phyloP scores from a whole-genome alignment of 306 rosid species.

The Glycine tomentella region DNA sequence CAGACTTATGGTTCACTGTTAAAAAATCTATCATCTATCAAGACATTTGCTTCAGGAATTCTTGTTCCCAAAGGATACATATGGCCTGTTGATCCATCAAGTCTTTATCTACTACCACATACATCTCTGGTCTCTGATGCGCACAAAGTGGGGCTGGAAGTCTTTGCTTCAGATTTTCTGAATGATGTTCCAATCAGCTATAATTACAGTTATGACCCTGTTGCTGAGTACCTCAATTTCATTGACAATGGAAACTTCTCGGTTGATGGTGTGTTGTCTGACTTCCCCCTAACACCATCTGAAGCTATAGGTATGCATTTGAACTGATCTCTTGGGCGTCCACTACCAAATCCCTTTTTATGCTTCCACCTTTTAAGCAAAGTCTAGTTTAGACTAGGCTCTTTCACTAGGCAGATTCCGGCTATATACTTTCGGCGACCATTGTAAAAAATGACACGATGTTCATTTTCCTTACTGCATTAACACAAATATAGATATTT shows the following conservation, averaged over 20 bases:
- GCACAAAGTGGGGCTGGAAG: too few species aligned
- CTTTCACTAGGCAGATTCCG: slow-evolving; percentile 22
- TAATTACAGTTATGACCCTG: too few species aligned
- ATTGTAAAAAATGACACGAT: not conserved
- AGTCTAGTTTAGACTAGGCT: slow-evolving; percentile 19
- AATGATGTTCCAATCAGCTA: too few species aligned
- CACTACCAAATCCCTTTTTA: not conserved
- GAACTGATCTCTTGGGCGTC: not conserved
- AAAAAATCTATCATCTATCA: slow-evolving; percentile 70
- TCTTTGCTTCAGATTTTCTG: too few species aligned
- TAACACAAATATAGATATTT: not conserved
- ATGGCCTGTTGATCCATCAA: too few species aligned
- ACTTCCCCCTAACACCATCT: too few species aligned
- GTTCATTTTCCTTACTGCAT: slow-evolving; percentile 1
- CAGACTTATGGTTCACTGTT: slow-evolving; percentile 67
- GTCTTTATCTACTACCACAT: too few species aligned
- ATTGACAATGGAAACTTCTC: too few species aligned
- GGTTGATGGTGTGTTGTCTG: too few species aligned
- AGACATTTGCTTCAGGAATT: slow-evolving; percentile 86
- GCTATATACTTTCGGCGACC: not conserved
- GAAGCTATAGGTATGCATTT: too few species aligned
- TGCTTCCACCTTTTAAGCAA: slow-evolving; percentile 7
- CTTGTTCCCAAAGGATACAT: slow-evolving; percentile 74
- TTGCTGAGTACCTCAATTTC: too few species aligned
- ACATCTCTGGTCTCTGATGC: too few species aligned